These are phyloP conservation scores for Cyclotella distinguenda DNA, from an alignment of 108 stramenopile genomes.

Conservation along the genomic window DNA sequence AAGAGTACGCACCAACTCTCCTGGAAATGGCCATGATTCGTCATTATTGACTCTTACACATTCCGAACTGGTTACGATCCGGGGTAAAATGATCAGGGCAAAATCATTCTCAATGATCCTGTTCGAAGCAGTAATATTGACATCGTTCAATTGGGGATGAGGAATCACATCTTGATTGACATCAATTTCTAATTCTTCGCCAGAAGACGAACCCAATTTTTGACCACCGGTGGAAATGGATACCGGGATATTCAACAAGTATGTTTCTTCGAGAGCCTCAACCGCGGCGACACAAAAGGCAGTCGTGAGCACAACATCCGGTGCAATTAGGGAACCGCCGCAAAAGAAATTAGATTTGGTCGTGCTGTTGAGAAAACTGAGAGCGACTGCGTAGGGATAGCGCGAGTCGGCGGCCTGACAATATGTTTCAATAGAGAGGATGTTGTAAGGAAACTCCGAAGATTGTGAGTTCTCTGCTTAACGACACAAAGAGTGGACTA, in stretches of 20 bases:
- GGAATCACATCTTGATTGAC: too few relatives aligned
- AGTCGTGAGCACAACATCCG: conserved; percentile 15
- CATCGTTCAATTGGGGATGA: conserved; percentile 48
- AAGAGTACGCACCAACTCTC: not conserved
- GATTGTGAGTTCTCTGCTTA: too few relatives aligned
- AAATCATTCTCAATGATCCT: conserved; percentile 50
- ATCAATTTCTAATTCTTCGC: not conserved
- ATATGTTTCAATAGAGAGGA: not conserved
- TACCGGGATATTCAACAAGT: not conserved
- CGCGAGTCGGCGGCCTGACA: not conserved
- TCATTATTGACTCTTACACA: conserved; percentile 21
- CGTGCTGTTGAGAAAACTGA: not conserved
- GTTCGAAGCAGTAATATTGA: conserved; percentile 1
- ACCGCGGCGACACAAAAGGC: conserved; percentile 1
- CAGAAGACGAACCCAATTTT: not conserved
- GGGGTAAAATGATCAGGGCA: conserved; percentile 21
- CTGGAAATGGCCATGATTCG: not conserved
- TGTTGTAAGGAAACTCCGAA: too few relatives aligned
- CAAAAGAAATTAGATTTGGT: not conserved
- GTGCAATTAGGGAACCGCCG: conserved; percentile 19
- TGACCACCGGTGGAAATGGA: not conserved
- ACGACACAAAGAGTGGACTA: too few relatives aligned
- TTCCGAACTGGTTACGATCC: not conserved
- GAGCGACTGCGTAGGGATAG: not conserved
- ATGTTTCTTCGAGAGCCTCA: not conserved